Base-by-base conservation (phyloP, 306 rosid genomes). In the Cotoneaster glaucophyllus region DNA sequence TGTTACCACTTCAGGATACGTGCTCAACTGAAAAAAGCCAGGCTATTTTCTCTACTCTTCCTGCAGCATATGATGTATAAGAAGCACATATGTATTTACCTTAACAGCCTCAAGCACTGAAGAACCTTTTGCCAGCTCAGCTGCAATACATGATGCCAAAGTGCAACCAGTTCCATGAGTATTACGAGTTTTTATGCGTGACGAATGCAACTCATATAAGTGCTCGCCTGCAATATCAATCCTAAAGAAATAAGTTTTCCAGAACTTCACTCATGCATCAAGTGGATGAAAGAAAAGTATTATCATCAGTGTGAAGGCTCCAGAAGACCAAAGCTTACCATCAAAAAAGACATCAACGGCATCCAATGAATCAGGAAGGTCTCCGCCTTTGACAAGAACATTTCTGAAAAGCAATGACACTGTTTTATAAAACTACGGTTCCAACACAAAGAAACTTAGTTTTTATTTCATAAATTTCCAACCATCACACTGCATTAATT, bases 151-250 rank as follows among this genome's bases (percentile, higher is more conserved):
- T 71, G 98, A 92, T 64, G 98, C 98, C 88, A 94, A 78, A 69
- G 91, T 90, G 87, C 98, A 94, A 64, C 96, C 97, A 85, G 98
- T 92, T 57, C 97, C 98, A 73, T 94, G 98, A 69, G 91, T 90
- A 78, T 94, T 94, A 80, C 78, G 80, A 76, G 98, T 86, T 81
- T 77, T 86, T 71, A 94, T 80, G 39, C 93, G 96, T 0, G 88
- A 29, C 0, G 89, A 88, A 61, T 79, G 78, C 78, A 94, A 85
- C 79, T 94, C 96, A 50, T 90, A 80, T 80, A 92, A 85, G 48
- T 82, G 80, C 74, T 88, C 72, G 34, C 98, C 98, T 94, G 87
- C 77, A 83, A 84, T 79, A 79, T 32, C 83, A 84, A 74, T 78
- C 72, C 66, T 24, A 62, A 69, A 57, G 59, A 79, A 71, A 34